Evolutionary conservation across 164 flowering plant genomes (phyloP).

Genomic region (Aristolochia contorta): DNA sequence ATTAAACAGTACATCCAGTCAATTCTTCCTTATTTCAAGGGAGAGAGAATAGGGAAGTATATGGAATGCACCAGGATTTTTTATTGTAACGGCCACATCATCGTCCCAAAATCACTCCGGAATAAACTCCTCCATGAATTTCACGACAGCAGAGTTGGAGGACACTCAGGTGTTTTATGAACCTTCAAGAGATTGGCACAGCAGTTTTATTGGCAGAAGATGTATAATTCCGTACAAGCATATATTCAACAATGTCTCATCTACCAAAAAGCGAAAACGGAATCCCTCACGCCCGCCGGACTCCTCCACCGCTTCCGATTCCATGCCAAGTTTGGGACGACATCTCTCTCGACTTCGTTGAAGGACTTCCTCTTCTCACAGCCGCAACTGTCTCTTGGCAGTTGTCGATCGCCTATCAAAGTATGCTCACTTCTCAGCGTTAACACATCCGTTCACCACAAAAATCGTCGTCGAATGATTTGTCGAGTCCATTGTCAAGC

Average conservation of each 20-base stretch:
- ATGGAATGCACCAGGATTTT: too few species aligned
- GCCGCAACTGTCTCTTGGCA: neutral
- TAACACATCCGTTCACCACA: neutral
- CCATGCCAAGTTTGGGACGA: conserved; percentile 2
- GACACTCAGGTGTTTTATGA: too few species aligned
- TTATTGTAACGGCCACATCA: too few species aligned
- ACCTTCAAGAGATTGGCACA: neutral
- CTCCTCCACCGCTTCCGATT: conserved; percentile 1
- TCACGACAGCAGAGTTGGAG: too few species aligned
- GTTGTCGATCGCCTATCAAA: too few species aligned
- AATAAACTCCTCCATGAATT: too few species aligned
- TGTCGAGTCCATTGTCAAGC: neutral
- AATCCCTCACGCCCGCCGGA: neutral
- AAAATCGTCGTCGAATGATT: neutral
- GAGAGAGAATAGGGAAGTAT: too few species aligned
- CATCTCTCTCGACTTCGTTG: neutral
- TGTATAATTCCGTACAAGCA: neutral
- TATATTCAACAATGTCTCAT: neutral
- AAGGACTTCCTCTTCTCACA: neutral
- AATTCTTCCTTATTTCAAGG: too few species aligned
- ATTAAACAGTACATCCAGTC: too few species aligned
- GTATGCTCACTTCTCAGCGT: neutral
- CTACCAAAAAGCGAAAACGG: neutral
- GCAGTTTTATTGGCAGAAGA: neutral
- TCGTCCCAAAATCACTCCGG: too few species aligned